Percentiles rank a stretch among this genome's conserved stretches.
Evolutionary conservation across 106 monocot genomes (phyloP).

Genomic region (Platanthera zijinensis): DNA sequence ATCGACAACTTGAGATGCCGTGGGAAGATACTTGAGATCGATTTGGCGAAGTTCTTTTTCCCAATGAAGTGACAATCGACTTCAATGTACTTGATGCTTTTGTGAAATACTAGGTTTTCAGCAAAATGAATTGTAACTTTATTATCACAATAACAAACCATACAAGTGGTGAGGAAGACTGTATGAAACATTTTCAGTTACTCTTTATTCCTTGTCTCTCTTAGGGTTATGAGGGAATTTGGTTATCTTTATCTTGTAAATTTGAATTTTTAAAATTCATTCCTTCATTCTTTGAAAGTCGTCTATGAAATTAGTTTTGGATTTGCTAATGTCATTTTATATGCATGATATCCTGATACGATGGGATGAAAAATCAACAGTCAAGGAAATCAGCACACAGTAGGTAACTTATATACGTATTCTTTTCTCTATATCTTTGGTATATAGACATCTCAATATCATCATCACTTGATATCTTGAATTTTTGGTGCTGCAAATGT

Average conservation of each 20-base stretch:
- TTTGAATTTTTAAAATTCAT: not conserved
- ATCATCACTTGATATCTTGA: not conserved
- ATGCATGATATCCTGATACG: slow-evolving; percentile 10
- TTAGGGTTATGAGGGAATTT: not conserved
- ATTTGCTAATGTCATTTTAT: slow-evolving; percentile 6
- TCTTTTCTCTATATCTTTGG: not conserved
- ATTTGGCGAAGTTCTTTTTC: too few relatives aligned
- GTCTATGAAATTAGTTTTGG: not conserved
- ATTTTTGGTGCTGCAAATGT: not conserved
- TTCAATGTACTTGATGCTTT: too few relatives aligned
- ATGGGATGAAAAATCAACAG: slow-evolving; percentile 26
- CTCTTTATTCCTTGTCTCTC: not conserved
- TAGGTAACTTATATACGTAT: slow-evolving; percentile 22
- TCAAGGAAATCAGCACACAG: slow-evolving; percentile 52
- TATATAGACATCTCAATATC: not conserved
- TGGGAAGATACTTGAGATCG: too few relatives aligned
- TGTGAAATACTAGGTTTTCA: too few relatives aligned
- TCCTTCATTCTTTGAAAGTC: not conserved
- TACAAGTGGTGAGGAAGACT: too few relatives aligned
- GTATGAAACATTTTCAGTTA: too few relatives aligned
- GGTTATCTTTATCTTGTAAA: not conserved
- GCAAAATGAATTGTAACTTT: too few relatives aligned
- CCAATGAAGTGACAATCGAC: too few relatives aligned
- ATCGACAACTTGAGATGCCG: too few relatives aligned
- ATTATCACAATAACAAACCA: too few relatives aligned